Evolutionary conservation across 2,329 filamentous ascomycete species (phyloP).

Genomic region (Thelonectria rubi): DNA sequence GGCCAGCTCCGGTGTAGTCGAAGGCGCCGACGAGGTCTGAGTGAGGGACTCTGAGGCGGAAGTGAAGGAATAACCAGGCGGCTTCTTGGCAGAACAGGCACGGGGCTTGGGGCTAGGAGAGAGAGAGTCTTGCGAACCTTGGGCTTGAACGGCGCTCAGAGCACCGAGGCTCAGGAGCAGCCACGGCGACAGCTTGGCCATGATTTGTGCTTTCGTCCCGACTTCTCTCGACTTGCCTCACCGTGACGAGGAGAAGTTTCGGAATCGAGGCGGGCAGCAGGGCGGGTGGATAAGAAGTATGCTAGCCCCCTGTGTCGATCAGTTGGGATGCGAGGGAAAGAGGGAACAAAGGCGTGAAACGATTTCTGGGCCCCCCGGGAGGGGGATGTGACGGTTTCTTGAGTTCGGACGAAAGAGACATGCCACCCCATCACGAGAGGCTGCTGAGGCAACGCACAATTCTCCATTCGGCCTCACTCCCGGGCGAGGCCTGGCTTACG

Average conservation of each 20-base stretch:
- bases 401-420: slow-evolving; percentile 1
- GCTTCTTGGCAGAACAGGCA: slow-evolving; percentile 7
- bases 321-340: background rate
- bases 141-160: slow-evolving; percentile 14
- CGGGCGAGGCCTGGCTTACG: background rate
- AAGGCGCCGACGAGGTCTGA: background rate
- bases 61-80: slow-evolving; percentile 1
- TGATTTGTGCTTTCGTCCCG: slow-evolving; percentile 8
- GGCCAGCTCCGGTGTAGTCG: slow-evolving; percentile 15
- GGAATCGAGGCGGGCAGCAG: background rate
- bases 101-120: slow-evolving; percentile 4
- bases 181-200: slow-evolving; percentile 16
- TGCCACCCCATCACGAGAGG: background rate
- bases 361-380: background rate
- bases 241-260: background rate
- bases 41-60: background rate
- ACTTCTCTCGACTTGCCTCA: slow-evolving; percentile 6
- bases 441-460: background rate
- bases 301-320: slow-evolving; percentile 16
- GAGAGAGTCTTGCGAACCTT: slow-evolving; percentile 15
- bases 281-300: background rate
- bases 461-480: background rate
- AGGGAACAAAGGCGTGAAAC: background rate
- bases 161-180: slow-evolving; percentile 14
- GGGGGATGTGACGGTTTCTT: background rate